Evolutionary conservation across 2,329 filamentous ascomycete species (phyloP).

Genomic region (Colletotrichum paranaense): DNA sequence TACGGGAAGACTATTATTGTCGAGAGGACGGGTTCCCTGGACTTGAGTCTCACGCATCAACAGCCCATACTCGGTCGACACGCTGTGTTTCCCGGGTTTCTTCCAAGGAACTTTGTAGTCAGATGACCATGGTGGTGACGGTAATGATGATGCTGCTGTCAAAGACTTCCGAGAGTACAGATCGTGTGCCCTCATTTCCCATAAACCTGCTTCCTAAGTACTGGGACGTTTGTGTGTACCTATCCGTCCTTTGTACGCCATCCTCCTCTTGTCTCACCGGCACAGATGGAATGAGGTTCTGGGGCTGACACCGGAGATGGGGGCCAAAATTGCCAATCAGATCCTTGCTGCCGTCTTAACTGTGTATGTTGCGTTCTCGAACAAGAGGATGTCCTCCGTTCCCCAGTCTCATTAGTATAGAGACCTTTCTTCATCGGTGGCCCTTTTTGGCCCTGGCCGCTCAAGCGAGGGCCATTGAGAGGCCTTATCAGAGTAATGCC

Average conservation of each 20-base stretch:
- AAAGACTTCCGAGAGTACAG: not conserved
- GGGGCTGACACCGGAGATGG: not conserved
- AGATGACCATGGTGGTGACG: not conserved
- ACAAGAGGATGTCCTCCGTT: not conserved
- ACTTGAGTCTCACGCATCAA: not conserved
- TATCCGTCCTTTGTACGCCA: not conserved
- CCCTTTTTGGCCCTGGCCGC: conserved; percentile 14
- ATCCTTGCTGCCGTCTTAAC: not conserved
- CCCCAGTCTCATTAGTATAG: conserved; percentile 4
- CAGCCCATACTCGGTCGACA: conserved; percentile 19
- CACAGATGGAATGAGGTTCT: not conserved
- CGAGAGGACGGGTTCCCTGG: not conserved
- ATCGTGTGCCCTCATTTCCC: not conserved
- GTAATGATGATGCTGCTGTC: not conserved
- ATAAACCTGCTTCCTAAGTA: not conserved
- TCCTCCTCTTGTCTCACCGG: not conserved
- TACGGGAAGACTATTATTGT: not conserved
- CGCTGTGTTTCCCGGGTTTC: not conserved
- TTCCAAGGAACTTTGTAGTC: not conserved
- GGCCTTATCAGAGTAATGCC: conserved; percentile 14
- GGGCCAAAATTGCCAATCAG: not conserved
- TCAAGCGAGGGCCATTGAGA: conserved; percentile 2
- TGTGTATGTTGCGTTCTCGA: not conserved
- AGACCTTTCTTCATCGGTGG: conserved; percentile 17
- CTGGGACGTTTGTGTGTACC: conserved; percentile 2